Base-by-base conservation (phyloP, 345 rosid genomes). In the Xanthoceras sorbifolium region DNA sequence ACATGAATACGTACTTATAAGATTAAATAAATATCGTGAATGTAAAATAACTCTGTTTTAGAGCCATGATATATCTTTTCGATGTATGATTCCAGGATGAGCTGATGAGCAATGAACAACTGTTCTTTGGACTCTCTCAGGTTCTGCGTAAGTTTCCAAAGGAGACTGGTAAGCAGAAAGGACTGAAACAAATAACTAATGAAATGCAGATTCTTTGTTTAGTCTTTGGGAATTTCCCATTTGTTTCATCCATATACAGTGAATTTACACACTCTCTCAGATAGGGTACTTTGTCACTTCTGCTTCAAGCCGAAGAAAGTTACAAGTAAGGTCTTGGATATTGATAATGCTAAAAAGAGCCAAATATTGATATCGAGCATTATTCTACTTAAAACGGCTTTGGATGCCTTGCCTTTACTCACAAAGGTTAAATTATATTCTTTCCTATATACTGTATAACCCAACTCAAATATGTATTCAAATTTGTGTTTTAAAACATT, bases 241-340 rank as follows among this genome's bases (percentile, higher is more conserved):
- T 48, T 65, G 40, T 78, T 78, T 32, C 64, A 64, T 77, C 75
- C 44, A 32, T 75, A 59, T 75, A 52, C 79, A 54, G 73, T 57
- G 44, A 78, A 23, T 50, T 40, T 74, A 42, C 65, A 69, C 76
- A 55, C 74, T 76, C n/a, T 68, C 76, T 72, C 92, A 95, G 99
- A 95, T 84, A 87, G 97, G 75, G 94, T 95, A 44, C 98, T 93
- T 70, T 95, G 99, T 85, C 93, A 95, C 82, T 95, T 95, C 90
- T 95, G 99, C 93, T 95, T 90, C 85, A 95, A 92, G 92, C 90
- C 88, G 54, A 93, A 87, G 86, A 95, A 87, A 86, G 90, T 95
- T 74, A 85, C 93, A 14, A 89, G 84, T 67, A 93, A 87, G 72
- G 89, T 87, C 78, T 29, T 86, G 69, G 89, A 85, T 77, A 77